Base-by-base conservation (phyloP, 176 grass and related monocot species). In the Ampelocalamus luodianensis region DNA sequence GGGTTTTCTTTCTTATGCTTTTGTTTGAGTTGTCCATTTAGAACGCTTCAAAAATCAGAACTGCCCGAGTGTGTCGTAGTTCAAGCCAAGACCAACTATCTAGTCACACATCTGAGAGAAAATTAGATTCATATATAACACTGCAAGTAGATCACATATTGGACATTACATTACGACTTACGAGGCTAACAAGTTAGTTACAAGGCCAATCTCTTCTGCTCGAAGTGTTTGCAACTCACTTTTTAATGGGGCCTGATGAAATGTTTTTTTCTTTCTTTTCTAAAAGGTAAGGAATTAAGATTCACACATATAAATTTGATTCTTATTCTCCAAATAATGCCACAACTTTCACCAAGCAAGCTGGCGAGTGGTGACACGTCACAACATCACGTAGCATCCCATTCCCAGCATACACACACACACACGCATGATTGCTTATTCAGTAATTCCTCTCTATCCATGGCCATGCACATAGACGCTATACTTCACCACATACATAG, bases 291-390 rank as follows among this genome's bases (percentile, higher is more conserved):
- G 51, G 6, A 40, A 29, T 5, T n/a, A 22, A 13, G 20, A 60
- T 10, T 1, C 37, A 32, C 37, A 29, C 4, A n/a, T 7, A 59
- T 18, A 63, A 63, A 24, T 26, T 61, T n/a, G 4, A 65, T 46
- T 71, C 68, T 86, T 86, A 50, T 69, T 50, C 40, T 49, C 14
- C 32, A 63, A 62, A 49, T 34, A 40, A 68, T 42, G n/a, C 32
- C 42, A 12, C 79, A 49, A 1, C 62, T 76, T 81, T 22, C 71
- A 26, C 22, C 71, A 69, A 82, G 23, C 40, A 70, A 81, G 53
- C 29, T 69, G 79, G 71, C 23, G 37, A 44, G 56, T 74, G 63
- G 64, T 79, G 66, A 72, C 48, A 67, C 38, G 15, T 62, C 3
- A 26, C 13, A 50, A 17, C 18, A 17, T 73, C 24, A 10, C 48